Evolutionary conservation across 2,329 filamentous ascomycete species (phyloP), one percentile per base, ranked within the genome.

Genomic region (Blastomyces gilchristii): DNA sequence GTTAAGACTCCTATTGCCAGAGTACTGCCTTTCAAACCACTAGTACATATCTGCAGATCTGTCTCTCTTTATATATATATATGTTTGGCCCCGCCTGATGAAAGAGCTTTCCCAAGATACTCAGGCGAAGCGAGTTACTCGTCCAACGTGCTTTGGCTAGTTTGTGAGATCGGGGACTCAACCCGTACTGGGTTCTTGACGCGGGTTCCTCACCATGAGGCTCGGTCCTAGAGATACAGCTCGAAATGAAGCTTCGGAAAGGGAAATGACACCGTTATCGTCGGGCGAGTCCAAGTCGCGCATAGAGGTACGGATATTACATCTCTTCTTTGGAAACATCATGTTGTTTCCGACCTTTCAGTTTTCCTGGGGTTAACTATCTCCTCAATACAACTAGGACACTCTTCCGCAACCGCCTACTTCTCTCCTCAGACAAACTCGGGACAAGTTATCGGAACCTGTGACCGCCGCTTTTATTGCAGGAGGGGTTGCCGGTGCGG

Each of bases 381-480:
- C 18, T 57, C 25, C 41, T 14, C 2, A 57, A 22, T 37, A 22
- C 34, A 22, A 41, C n/a, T 18, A 60, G 58, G 58, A 50, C 49
- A 3, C 60, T 31, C 49, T 62, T 22, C 31, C 60, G n/a, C 31
- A 41, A 3, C 49, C 39, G 22, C 49, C 49, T 39, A 49, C 37
- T 25, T 47, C 60, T 5, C 50, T 63, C 50, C 59, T 64, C 52
- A 28, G 45, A 39, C 31, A 66, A 57, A 65, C 71, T 34, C 74
- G 64, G 63, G 70, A 71, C n/a, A 75, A 71, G 49, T 59, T 97
- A 66, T 88, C 91, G 11, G 66, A 96, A 67, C 92, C 93, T 3
- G 87, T 97, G 49, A 79, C 91, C 43, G 93, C 94, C 52, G 92
- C 94, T 43, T 99, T 99, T 72, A 88, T 95, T 71, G 94, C 91